phyloP scores from a whole-genome alignment of 805 yeast genomes.

The Ogataea siamensis region DNA sequence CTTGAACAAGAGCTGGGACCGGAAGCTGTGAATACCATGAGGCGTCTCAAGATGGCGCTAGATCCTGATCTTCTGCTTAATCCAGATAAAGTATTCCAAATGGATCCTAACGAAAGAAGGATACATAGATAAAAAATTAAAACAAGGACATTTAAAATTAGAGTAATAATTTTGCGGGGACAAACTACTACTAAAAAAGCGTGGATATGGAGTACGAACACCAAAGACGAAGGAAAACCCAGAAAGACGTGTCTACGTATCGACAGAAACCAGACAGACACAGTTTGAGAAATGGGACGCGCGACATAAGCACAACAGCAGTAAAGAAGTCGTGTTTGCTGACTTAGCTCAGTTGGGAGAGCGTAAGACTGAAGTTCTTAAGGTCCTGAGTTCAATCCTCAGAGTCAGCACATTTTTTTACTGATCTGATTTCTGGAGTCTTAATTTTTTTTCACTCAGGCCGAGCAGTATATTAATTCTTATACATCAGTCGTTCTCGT shows the following conservation, averaged over 20 bases:
- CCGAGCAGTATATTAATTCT: too few species aligned
- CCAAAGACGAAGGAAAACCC: background rate
- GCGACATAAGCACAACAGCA: background rate
- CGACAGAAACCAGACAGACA: background rate
- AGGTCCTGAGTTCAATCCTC: conserved; percentile 30
- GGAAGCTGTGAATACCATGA: conserved; percentile 66
- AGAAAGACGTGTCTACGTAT: too few species aligned
- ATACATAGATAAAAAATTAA: conserved; percentile 4
- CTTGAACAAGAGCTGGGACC: conserved; percentile 62
- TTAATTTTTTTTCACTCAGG: too few species aligned
- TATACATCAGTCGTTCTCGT: background rate
- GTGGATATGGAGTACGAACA: background rate
- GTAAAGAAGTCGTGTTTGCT: conserved; percentile 11
- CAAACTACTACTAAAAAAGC: too few species aligned
- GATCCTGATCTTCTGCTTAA: conserved; percentile 73
- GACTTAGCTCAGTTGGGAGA: conserved; percentile 30
- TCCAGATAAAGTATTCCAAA: conserved; percentile 74
- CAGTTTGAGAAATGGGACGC: background rate
- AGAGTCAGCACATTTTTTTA: conserved; percentile 21
- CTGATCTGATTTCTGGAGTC: background rate
- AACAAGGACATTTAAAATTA: background rate
- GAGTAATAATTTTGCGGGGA: too few species aligned
- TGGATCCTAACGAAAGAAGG: conserved; percentile 46
- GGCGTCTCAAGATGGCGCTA: conserved; percentile 63
- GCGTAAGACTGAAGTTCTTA: conserved; percentile 31